Conservation (phyloP, 2,329 filamentous ascomycete species). For the Beauveria scarabaeidicola region DNA sequence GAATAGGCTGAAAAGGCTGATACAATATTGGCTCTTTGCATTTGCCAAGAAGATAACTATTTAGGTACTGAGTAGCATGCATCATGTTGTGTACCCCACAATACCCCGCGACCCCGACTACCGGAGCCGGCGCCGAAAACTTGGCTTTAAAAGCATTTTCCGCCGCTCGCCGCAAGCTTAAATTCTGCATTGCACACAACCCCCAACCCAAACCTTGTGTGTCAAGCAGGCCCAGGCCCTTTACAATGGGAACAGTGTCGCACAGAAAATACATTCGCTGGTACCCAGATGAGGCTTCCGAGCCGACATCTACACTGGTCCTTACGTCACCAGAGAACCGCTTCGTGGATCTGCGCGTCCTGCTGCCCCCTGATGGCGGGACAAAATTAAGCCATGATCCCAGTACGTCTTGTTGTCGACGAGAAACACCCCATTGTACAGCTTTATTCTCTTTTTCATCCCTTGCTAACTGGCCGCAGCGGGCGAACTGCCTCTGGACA, state of each 20-base stretch:
- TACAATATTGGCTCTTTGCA: neutral
- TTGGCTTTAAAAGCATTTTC: slow-evolving; percentile 1
- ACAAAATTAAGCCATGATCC: neutral
- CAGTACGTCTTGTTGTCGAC: neutral
- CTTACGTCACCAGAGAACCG: slow-evolving; percentile 48
- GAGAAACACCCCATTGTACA: no score
- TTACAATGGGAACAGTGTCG: slow-evolving; percentile 42
- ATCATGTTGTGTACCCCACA: neutral
- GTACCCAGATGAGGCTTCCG: slow-evolving; percentile 40
- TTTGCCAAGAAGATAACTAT: neutral
- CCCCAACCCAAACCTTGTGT: neutral
- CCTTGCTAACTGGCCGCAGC: neutral
- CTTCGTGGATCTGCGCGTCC: slow-evolving; percentile 55
- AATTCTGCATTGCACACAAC: neutral
- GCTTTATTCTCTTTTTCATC: no score
- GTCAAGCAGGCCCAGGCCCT: no score
- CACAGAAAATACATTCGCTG: slow-evolving; percentile 51
- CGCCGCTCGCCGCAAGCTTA: neutral
- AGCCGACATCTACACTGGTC: slow-evolving; percentile 57
- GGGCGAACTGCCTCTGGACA: slow-evolving; percentile 13
- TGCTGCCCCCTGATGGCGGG: slow-evolving; percentile 22
- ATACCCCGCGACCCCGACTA: slow-evolving; percentile 3
- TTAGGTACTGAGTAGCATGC: no score
- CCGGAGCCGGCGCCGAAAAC: slow-evolving; percentile 3
- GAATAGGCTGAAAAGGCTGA: neutral